Conservation (phyloP, 148 eudicot species). For the Camellia granthamiana region DNA sequence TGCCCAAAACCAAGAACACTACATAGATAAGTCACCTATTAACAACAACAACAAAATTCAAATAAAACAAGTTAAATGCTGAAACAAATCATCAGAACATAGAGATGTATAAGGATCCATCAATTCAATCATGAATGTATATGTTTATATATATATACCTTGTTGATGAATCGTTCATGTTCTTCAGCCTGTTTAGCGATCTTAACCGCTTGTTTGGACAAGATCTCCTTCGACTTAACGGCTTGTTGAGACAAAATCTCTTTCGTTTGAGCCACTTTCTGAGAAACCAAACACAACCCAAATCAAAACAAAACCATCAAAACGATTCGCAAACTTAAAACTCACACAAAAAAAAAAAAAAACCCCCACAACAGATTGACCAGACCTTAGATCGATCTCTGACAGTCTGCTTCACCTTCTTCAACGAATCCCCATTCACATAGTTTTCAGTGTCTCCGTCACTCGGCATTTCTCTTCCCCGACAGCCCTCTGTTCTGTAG, state of each 20-base stretch:
- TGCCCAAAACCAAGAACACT: slow-evolving; percentile 91
- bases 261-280: slow-evolving; percentile 83
- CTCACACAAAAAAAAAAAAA: slow-evolving; percentile 5
- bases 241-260: slow-evolving; percentile 51
- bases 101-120: not conserved
- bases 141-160: slow-evolving; percentile 33
- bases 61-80: not conserved
- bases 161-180: slow-evolving; percentile 83
- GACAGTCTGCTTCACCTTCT: slow-evolving; percentile 43
- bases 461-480: slow-evolving; percentile 39
- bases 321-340: not conserved
- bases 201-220: slow-evolving; percentile 83
- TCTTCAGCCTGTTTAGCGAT: slow-evolving; percentile 95
- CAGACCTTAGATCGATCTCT: slow-evolving; percentile 66
- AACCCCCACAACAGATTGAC: not conserved
- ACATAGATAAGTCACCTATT: slow-evolving; percentile 80
- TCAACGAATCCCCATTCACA: slow-evolving; percentile 47
- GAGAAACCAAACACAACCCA: slow-evolving; percentile 18
- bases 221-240: slow-evolving; percentile 71
- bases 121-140: not conserved
- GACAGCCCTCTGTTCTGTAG: not conserved
- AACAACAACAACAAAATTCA: not conserved
- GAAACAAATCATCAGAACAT: not conserved
- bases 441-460: slow-evolving; percentile 52
- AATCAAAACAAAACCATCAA: slow-evolving; percentile 4